Conservation (phyloP, 1,139 yeast genomes). For the Taiozyma sp. region DNA sequence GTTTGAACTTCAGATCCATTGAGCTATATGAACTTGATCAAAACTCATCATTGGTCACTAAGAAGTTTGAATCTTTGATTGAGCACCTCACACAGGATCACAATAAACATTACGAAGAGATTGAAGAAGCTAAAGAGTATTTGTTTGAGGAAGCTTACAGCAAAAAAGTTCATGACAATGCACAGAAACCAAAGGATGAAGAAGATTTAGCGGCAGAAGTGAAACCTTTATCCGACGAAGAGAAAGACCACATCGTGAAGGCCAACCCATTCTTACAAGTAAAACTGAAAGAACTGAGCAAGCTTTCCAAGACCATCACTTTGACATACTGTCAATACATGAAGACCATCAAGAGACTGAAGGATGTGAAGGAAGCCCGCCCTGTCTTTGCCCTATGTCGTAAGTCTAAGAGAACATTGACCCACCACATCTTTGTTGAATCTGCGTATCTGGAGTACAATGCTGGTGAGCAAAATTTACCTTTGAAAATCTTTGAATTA, state of each 20-base stretch:
- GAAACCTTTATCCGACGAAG: slow-evolving; percentile 14
- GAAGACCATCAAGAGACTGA: slow-evolving; percentile 55
- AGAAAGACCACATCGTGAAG: slow-evolving; percentile 22
- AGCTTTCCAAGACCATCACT: slow-evolving; percentile 35
- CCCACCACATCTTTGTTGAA: slow-evolving; percentile 74
- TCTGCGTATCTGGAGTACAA: slow-evolving; percentile 81
- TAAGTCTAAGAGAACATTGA: slow-evolving; percentile 42
- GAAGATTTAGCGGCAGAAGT: slow-evolving; percentile 4
- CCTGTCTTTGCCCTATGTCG: slow-evolving; percentile 54
- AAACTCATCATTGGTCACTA: slow-evolving; percentile 46
- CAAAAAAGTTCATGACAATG: slow-evolving; percentile 5
- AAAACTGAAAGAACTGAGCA: slow-evolving; percentile 20
- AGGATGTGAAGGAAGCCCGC: slow-evolving; percentile 70
- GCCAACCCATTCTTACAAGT: slow-evolving; percentile 23
- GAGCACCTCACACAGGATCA: slow-evolving; percentile 34
- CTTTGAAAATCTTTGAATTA: slow-evolving; percentile 72
- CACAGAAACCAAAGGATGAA: slow-evolving; percentile 10
- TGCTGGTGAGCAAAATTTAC: slow-evolving; percentile 50
- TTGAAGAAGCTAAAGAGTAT: slow-evolving; percentile 23
- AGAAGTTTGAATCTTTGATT: slow-evolving; percentile 46
- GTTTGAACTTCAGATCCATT: slow-evolving; percentile 61
- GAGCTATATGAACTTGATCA: slow-evolving; percentile 63
- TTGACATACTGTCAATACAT: slow-evolving; percentile 49
- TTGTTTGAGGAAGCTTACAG: slow-evolving; percentile 17
- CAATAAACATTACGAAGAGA: slow-evolving; percentile 18